Percentiles rank a stretch among this genome's conserved stretches.
Evolutionary conservation across 805 yeast genomes (phyloP).

Genomic region (Zygosaccharomyces kombuchaensis): DNA sequence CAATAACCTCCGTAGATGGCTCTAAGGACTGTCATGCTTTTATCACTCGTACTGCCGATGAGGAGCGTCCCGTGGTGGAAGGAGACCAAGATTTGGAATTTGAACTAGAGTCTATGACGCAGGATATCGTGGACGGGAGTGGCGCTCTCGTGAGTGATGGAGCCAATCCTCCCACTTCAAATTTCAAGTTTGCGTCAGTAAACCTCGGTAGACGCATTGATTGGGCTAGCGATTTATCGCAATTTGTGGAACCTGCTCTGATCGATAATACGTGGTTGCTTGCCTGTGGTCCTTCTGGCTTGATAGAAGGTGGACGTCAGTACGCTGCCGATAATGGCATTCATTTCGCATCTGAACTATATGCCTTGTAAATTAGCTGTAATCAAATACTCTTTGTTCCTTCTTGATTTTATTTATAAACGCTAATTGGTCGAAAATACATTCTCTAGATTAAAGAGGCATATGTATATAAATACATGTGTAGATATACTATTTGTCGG

Average conservation of each 20-base stretch:
- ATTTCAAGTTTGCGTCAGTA: slow-evolving; percentile 15
- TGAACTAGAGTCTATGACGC: slow-evolving; percentile 14
- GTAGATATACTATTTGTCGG: background rate
- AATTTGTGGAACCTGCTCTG: slow-evolving; percentile 16
- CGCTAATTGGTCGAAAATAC: background rate
- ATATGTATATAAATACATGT: background rate
- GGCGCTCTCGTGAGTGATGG: slow-evolving; percentile 14
- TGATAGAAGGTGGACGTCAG: slow-evolving; percentile 19
- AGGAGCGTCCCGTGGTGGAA: slow-evolving; percentile 5
- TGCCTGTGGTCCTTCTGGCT: slow-evolving; percentile 30
- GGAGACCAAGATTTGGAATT: slow-evolving; percentile 17
- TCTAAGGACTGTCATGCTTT: slow-evolving; percentile 15
- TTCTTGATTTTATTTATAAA: background rate
- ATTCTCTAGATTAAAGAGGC: background rate
- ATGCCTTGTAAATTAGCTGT: slow-evolving; percentile 15
- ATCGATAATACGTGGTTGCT: slow-evolving; percentile 27
- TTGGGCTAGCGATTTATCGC: slow-evolving; percentile 27
- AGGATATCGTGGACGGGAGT: slow-evolving; percentile 17
- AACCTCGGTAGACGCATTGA: slow-evolving; percentile 26
- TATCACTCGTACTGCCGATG: slow-evolving; percentile 13
- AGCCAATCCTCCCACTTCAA: background rate
- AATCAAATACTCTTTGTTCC: background rate
- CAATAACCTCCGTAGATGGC: slow-evolving; percentile 5
- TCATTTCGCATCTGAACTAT: slow-evolving; percentile 22
- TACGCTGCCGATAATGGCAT: slow-evolving; percentile 22